Base-by-base conservation (phyloP, 2,329 filamentous ascomycete species). In the Ceratocystis papillata region DNA sequence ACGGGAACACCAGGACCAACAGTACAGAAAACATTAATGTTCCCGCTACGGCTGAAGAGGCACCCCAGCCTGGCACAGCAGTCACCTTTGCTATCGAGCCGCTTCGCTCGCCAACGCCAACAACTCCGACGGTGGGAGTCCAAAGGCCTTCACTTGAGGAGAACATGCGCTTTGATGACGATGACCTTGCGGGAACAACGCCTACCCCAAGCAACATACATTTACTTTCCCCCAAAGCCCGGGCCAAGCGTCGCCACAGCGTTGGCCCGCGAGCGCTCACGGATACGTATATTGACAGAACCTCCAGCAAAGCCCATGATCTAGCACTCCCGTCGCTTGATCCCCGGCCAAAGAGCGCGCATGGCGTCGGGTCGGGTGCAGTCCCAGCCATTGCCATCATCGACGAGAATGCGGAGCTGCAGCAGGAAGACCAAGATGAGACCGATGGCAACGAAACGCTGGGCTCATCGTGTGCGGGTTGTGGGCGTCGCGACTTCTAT, bases 401-500 rank as follows among this genome's bases (percentile, higher is more conserved):
- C 3, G 45, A 50, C 17, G 44, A 41, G n/a, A 46, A 17, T 48
- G 44, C 46, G 28, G 41, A 30, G 25, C 46, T 20, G 41, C 61
- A 15, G 44, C 25, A 48, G 37, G 41, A 22, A 7, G 37, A 41
- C 37, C 5, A 28, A 12, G 61, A 63, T 4, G 44, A 63, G 5
- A 48, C 61, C 15, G 61, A 50, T 6, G 61, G 41, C 22, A 63
- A 48, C 17, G 61, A 63, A 20, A 37, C 45, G 12, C 28, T 46
- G 10, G 63, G 48, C 1, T 44, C 63, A 20, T 64, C 50, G 20
- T 64, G 63, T 64, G 63, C 63, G 10, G 63, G 63, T 4, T 64
- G 63, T 57, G 63, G 63, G n/a, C 63, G 50, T 41, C n/a, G 48
- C 1, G 50, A 64, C n/a, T 64, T 64, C n/a, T 55, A 55, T 15